Evolutionary conservation across 129 eudicot genomes (phyloP), one percentile per base, ranked within the genome.

Genomic region (Flaveria sonorensis): DNA sequence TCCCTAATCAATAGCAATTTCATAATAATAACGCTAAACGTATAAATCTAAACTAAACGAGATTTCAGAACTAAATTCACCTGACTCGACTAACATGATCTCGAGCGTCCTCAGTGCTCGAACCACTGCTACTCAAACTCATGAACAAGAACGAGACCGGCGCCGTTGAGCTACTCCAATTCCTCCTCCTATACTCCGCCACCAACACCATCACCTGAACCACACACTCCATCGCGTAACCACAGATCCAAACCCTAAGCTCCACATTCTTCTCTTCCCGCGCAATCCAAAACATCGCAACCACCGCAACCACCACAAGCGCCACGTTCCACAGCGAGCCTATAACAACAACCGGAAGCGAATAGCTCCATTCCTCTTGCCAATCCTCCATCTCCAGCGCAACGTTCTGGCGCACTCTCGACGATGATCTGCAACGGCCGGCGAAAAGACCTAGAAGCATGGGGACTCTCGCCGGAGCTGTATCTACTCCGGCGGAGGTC

Each of bases 191-290:
- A 47, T 79, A 91, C 85, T 88, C 97, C 55, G 63, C 23, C 90
- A 89, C 84, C 76, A 91, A 87, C 67, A 91, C 61, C 72, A 87
- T 86, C 30, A 87, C 90, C 53, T 91, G 92, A 52, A 91, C 83
- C 75, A 77, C 39, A 67, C 97, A 91, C 80, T 87, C 90, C 72
- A 79, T 28, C 36, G 84, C 82, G 50, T 91, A 89, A 55, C 86
- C 95, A 60, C 84, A 85, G 62, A 91, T 77, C 97, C 97, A 91
- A 77, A 87, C 82, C 92, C 97, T 88, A 87, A 91, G 64, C 51
- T 90, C 87, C 71, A 79, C 89, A 78, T 83, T 81, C 68, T 90
- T 85, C 70, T 51, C 23, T 81, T 91, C 97, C 18, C 75, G 36
- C 59, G 42, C 59, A 21, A 87, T 70, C 42, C 84, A 89, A 20